Conservation (phyloP, 169 alveolate species). For the Besnoitia besnoiti region DNA sequence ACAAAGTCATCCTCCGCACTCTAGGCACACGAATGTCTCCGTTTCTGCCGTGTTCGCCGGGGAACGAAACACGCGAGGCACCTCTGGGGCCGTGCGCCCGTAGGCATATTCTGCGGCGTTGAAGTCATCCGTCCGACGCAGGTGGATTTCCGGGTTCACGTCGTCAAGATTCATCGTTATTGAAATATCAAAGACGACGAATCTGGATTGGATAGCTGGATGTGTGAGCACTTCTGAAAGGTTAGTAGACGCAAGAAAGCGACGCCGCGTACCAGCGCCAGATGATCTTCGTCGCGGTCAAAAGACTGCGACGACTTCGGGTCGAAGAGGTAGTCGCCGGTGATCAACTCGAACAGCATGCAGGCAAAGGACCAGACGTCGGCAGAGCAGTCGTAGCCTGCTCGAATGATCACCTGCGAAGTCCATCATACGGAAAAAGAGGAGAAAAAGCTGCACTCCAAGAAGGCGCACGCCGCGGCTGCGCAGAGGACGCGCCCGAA, state of each 20-base stretch:
- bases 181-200: too few relatives aligned
- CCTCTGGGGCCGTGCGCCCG: too few relatives aligned
- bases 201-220: too few relatives aligned
- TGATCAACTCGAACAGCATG: constrained; percentile 96
- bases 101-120: too few relatives aligned
- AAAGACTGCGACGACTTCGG: constrained; percentile 89
- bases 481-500: not conserved
- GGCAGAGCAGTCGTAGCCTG: constrained; percentile 94
- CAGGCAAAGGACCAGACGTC: constrained; percentile 99
- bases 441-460: constrained; percentile 31
- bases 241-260: constrained; percentile 84
- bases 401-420: constrained; percentile 87
- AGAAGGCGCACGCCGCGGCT: too few relatives aligned
- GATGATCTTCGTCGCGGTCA: constrained; percentile 91
- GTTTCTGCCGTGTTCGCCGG: too few relatives aligned
- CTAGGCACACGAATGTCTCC: too few relatives aligned
- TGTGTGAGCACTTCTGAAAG: constrained; percentile 80
- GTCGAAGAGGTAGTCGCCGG: constrained; percentile 98
- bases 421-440: not conserved
- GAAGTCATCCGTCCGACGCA: too few relatives aligned
- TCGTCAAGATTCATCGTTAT: too few relatives aligned
- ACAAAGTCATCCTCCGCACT: not conserved
- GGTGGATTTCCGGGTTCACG: too few relatives aligned
- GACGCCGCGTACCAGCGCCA: constrained; percentile 92
- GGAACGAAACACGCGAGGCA: too few relatives aligned